Conservation (phyloP, 2,329 filamentous ascomycete species). For the Monosporascus sp. region DNA sequence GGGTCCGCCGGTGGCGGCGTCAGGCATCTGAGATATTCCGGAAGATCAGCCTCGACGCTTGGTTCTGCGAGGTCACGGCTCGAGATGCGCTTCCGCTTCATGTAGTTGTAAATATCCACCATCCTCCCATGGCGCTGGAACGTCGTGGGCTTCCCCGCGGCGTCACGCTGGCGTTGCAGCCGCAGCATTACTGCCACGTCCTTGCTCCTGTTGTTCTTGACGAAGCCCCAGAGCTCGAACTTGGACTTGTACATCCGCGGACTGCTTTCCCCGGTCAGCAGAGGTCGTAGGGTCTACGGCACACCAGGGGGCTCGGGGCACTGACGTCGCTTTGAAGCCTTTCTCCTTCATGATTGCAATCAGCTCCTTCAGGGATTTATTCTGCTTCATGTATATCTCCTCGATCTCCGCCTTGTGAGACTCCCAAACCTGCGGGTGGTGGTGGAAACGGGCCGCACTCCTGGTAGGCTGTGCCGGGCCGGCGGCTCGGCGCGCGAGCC, state of each 20-base stretch:
- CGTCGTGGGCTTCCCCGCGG: constrained; percentile 16
- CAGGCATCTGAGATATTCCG: constrained; percentile 12
- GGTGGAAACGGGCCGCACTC: constrained; percentile 2
- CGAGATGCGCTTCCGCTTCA: constrained; percentile 15
- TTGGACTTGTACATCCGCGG: constrained; percentile 21
- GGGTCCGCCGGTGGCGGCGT: constrained; percentile 14
- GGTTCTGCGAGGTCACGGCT: constrained; percentile 8
- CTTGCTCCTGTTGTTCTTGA: constrained; percentile 19
- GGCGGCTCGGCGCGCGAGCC: background rate
- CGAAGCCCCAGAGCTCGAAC: constrained; percentile 19
- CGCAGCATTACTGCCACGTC: constrained; percentile 19
- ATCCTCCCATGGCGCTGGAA: constrained; percentile 18
- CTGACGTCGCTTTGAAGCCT: constrained; percentile 18
- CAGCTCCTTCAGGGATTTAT: constrained; percentile 14
- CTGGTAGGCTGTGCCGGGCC: background rate
- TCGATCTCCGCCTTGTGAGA: constrained; percentile 15
- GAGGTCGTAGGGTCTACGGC: background rate
- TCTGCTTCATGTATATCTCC: constrained; percentile 17
- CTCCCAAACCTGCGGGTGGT: constrained; percentile 16
- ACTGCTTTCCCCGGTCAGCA: constrained; percentile 1
- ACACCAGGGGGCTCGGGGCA: background rate
- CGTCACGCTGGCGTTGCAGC: constrained; percentile 14
- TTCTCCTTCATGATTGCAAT: constrained; percentile 14
- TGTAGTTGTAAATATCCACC: constrained; percentile 18
- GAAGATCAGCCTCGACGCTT: constrained; percentile 6